phyloP scores from a whole-genome alignment of 208 protist species.

The Acanthamoeba royreba region DNA sequence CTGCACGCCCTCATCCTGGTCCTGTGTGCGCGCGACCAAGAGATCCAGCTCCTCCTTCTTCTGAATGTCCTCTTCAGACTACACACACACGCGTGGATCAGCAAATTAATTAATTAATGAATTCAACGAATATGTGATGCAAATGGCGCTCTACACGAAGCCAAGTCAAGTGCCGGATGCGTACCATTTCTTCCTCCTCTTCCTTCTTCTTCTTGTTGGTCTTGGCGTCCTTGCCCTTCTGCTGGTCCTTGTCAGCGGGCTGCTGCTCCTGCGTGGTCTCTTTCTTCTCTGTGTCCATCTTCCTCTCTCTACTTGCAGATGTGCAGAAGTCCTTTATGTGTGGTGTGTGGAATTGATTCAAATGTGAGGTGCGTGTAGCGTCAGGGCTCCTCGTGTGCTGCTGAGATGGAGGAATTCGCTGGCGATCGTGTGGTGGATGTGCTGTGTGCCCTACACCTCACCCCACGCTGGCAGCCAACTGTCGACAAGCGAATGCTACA shows the following conservation, averaged over 20 bases:
- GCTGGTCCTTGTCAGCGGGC: not conserved
- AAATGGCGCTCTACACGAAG: too few relatives aligned
- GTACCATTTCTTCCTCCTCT: not conserved
- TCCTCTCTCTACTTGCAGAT: not conserved
- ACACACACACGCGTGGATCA: too few relatives aligned
- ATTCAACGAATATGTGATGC: too few relatives aligned
- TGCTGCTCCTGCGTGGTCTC: not conserved
- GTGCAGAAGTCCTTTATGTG: not conserved
- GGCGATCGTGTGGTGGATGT: too few relatives aligned
- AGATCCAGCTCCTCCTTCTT: conserved; percentile 94
- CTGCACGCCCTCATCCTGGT: conserved; percentile 80
- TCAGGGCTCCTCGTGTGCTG: too few relatives aligned
- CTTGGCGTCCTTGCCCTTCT: not conserved
- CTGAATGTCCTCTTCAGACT: conserved; percentile 89
- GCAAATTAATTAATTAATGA: too few relatives aligned
- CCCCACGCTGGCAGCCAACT: not conserved
- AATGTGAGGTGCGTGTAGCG: not conserved
- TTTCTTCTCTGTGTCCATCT: conserved; percentile 33
- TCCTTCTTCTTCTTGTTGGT: not conserved
- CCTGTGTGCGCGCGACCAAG: conserved; percentile 84
- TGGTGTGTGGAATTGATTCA: not conserved
- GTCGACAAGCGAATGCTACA: too few relatives aligned
- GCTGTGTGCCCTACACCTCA: not conserved
- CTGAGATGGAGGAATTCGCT: too few relatives aligned
- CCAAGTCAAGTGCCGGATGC: not conserved